A percentile compares a stretch with the other conserved stretches of the same genome.
phyloP scores from a whole-genome alignment of 345 rosid species.

The Populus tremula region DNA sequence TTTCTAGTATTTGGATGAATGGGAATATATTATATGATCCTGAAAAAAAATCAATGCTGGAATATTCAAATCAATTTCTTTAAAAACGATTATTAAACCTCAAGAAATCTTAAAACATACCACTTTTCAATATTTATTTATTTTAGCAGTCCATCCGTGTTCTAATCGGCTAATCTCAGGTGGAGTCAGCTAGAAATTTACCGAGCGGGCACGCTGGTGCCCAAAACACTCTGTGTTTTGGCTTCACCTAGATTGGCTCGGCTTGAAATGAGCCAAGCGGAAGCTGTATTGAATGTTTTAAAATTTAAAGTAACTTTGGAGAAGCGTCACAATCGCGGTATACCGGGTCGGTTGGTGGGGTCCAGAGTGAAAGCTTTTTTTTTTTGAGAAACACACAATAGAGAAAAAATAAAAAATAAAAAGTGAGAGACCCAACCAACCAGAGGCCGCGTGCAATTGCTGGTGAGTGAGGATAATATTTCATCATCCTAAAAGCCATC shows the following conservation, averaged over 20 bases:
- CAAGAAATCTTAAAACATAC: no score
- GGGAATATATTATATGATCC: no score
- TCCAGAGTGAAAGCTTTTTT: slow-evolving; percentile 10
- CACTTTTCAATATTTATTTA: neutral
- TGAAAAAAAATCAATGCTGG: no score
- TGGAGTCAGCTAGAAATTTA: neutral
- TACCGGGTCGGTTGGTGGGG: slow-evolving; percentile 45
- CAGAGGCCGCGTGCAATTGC: slow-evolving; percentile 49
- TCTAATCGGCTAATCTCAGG: neutral
- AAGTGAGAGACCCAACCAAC: slow-evolving; percentile 49
- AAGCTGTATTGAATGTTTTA: neutral
- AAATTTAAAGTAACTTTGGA: slow-evolving; percentile 30
- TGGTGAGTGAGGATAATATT: slow-evolving; percentile 26
- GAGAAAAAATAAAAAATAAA: neutral
- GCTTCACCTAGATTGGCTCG: neutral
- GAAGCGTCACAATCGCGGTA: slow-evolving; percentile 41
- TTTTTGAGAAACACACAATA: neutral
- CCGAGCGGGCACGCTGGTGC: neutral
- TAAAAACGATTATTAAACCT: no score
- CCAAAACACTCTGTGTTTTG: neutral
- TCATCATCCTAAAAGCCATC: slow-evolving; percentile 16
- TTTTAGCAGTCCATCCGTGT: neutral
- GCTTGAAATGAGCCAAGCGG: neutral
- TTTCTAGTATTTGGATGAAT: no score
- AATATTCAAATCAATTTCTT: no score